Percentiles rank a stretch among this genome's conserved stretches.
Evolutionary conservation across 1,139 yeast species (phyloP).

Genomic region (Yamadazyma sp.): DNA sequence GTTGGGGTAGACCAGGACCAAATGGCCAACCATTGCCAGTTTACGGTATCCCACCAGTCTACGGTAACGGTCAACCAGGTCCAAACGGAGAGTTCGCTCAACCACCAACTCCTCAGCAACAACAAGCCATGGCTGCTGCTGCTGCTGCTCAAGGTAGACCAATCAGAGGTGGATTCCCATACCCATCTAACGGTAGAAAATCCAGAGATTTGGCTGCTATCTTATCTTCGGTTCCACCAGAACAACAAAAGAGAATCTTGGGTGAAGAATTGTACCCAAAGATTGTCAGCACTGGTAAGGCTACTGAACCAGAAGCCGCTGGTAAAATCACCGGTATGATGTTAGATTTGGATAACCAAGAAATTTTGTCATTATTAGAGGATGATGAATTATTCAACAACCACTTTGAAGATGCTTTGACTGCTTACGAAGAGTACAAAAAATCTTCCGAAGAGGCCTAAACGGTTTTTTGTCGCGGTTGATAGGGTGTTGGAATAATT

Average conservation of each 20-base stretch:
- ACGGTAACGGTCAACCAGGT: slow-evolving; percentile 34
- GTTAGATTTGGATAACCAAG: slow-evolving; percentile 91
- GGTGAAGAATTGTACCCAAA: slow-evolving; percentile 98
- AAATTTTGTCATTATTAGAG: slow-evolving; percentile 83
- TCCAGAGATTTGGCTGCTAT: slow-evolving; percentile 55
- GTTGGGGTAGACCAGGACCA: slow-evolving; percentile 55
- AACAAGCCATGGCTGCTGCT: slow-evolving; percentile 4
- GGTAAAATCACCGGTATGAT: slow-evolving; percentile 99
- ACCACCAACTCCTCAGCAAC: slow-evolving; percentile 20
- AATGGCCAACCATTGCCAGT: slow-evolving; percentile 79
- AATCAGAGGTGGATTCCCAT: slow-evolving; percentile 29
- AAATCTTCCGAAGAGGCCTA: slow-evolving; percentile 41
- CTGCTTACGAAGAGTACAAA: slow-evolving; percentile 88
- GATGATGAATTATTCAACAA: slow-evolving; percentile 88
- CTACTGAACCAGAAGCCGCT: slow-evolving; percentile 89
- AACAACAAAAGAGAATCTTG: slow-evolving; percentile 93
- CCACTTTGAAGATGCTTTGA: slow-evolving; percentile 92
- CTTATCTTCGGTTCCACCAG: slow-evolving; percentile 68
- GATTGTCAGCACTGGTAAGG: slow-evolving; percentile 86
- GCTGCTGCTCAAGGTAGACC: slow-evolving; percentile 10
- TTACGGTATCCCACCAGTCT: slow-evolving; percentile 83
- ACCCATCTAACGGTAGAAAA: slow-evolving; percentile 42
- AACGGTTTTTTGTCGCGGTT: slow-evolving; percentile 4
- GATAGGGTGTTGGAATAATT: slow-evolving; percentile 12
- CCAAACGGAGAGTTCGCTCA: slow-evolving; percentile 31